phyloP scores from a whole-genome alignment of 306 rosid genomes.

The Gillenia trifoliata region DNA sequence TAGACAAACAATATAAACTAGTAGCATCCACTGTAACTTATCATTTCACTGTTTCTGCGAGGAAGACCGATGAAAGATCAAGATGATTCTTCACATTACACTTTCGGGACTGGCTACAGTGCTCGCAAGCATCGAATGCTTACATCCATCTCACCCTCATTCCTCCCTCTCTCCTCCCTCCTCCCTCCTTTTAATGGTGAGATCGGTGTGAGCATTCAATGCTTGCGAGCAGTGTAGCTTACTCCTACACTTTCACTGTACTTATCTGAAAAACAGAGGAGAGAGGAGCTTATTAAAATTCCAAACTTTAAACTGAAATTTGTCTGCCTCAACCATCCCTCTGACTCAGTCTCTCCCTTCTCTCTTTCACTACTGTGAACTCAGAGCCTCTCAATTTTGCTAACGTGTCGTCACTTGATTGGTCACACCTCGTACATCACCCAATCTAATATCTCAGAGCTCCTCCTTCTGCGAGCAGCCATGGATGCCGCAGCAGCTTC shows the following conservation, averaged over 20 bases:
- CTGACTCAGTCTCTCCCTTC: background rate
- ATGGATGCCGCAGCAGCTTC: slow-evolving; percentile 39
- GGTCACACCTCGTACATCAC: slow-evolving; percentile 3
- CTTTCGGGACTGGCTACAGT: too few relatives aligned
- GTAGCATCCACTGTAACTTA: background rate
- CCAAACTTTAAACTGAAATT: background rate
- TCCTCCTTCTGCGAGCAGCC: slow-evolving; percentile 12
- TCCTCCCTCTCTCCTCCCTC: too few relatives aligned
- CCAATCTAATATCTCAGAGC: background rate
- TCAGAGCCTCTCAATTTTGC: slow-evolving; percentile 8
- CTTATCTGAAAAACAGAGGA: too few relatives aligned
- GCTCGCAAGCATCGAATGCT: too few relatives aligned
- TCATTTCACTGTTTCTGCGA: background rate
- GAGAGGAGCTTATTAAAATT: too few relatives aligned
- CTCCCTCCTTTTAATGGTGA: too few relatives aligned
- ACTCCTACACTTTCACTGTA: slow-evolving; percentile 5
- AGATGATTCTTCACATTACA: slow-evolving; percentile 5
- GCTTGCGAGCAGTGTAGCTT: too few relatives aligned
- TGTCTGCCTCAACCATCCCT: background rate
- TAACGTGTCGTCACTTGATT: slow-evolving; percentile 10
- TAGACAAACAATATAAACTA: too few relatives aligned
- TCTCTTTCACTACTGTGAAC: background rate
- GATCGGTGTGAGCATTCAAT: too few relatives aligned
- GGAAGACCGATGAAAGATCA: background rate
- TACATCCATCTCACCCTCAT: too few relatives aligned